These are phyloP conservation scores for Alternaria postmessia DNA, from an alignment of 2,329 filamentous ascomycete species.

Conservation along the genomic window DNA sequence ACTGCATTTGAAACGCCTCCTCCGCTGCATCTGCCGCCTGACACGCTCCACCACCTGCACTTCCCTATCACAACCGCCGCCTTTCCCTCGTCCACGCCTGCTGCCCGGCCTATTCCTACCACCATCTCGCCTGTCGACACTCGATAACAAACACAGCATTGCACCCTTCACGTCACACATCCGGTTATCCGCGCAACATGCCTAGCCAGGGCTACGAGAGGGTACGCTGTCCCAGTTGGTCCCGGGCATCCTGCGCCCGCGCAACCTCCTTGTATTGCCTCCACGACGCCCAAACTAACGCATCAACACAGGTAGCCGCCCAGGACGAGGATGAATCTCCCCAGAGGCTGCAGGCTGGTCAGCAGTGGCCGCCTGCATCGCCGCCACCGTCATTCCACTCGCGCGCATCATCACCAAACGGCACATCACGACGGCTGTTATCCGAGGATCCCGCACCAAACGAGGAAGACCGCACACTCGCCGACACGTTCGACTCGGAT, in stretches of 20 bases:
- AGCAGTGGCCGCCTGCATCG: slow-evolving; percentile 54
- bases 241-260: slow-evolving; percentile 18
- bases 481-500: slow-evolving; percentile 86
- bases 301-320: slow-evolving; percentile 49
- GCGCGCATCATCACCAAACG: slow-evolving; percentile 72
- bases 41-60: slow-evolving; percentile 11
- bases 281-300: slow-evolving; percentile 24
- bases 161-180: slow-evolving; percentile 8
- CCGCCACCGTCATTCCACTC: slow-evolving; percentile 86
- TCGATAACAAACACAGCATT: neutral
- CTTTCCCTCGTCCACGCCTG: slow-evolving; percentile 13
- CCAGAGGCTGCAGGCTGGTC: slow-evolving; percentile 31
- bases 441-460: slow-evolving; percentile 60
- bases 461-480: slow-evolving; percentile 80
- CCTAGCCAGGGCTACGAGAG: slow-evolving; percentile 59
- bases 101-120: slow-evolving; percentile 4
- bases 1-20: slow-evolving; percentile 17
- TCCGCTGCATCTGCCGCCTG: slow-evolving; percentile 20
- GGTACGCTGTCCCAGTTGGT: slow-evolving; percentile 48
- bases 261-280: slow-evolving; percentile 12
- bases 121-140: neutral
- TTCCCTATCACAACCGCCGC: slow-evolving; percentile 13
- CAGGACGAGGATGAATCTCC: slow-evolving; percentile 55
- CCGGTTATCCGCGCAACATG: slow-evolving; percentile 46
- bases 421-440: slow-evolving; percentile 60